Evolutionary conservation across 2,329 filamentous ascomycete species (phyloP).

Genomic region (Helminthosporium solani): DNA sequence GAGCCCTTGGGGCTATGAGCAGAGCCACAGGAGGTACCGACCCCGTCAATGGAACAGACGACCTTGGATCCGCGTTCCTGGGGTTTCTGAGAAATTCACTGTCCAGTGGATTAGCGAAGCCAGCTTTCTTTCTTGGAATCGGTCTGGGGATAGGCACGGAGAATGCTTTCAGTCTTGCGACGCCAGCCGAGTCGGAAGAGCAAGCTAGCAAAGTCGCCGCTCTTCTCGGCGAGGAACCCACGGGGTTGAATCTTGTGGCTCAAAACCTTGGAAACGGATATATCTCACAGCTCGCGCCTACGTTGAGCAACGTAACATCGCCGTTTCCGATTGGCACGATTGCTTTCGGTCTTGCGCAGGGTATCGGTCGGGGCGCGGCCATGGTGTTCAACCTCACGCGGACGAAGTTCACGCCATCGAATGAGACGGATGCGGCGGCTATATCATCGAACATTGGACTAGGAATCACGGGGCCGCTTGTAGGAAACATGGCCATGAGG

Average conservation of each 20-base stretch:
- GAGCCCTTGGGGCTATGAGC: slow-evolving; percentile 5
- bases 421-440: slow-evolving; percentile 17
- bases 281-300: slow-evolving; percentile 21
- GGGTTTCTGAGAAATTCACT: slow-evolving; percentile 10
- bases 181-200: slow-evolving; percentile 14
- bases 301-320: background rate
- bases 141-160: slow-evolving; percentile 31
- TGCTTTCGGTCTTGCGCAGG: slow-evolving; percentile 28
- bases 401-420: slow-evolving; percentile 17
- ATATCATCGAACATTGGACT: slow-evolving; percentile 32
- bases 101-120: slow-evolving; percentile 19
- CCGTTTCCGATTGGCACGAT: slow-evolving; percentile 17
- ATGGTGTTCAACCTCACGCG: slow-evolving; percentile 27
- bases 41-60: slow-evolving; percentile 12
- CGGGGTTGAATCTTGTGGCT: slow-evolving; percentile 25
- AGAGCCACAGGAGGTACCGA: slow-evolving; percentile 1
- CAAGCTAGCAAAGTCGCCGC: slow-evolving; percentile 22
- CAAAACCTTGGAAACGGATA: slow-evolving; percentile 31
- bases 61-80: slow-evolving; percentile 12
- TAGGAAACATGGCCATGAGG: slow-evolving; percentile 18
- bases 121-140: slow-evolving; percentile 33
- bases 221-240: slow-evolving; percentile 20
- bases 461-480: slow-evolving; percentile 25
- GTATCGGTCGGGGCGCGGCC: slow-evolving; percentile 29
- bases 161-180: slow-evolving; percentile 28